A percentile compares a stretch with the other conserved stretches of the same genome.
phyloP scores from a whole-genome alignment of 305 asterid genomes.

The Caryopteris hybrid region DNA sequence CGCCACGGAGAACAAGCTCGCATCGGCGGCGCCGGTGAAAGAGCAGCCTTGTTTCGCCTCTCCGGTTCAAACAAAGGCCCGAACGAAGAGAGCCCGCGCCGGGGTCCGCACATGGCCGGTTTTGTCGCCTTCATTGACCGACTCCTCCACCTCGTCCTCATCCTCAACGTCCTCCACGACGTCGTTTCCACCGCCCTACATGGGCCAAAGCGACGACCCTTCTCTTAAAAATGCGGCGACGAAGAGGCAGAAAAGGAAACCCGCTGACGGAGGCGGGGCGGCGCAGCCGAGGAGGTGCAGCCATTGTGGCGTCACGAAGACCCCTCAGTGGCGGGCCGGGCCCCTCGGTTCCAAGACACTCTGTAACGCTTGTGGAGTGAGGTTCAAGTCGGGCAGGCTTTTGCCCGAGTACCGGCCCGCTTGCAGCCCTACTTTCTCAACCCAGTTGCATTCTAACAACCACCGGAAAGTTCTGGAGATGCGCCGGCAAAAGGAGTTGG shows the following conservation, averaged over 20 bases:
- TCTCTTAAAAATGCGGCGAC: no score
- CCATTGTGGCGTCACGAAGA: conserved; percentile 87
- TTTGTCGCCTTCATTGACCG: conserved; percentile 44
- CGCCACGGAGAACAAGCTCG: conserved; percentile 22
- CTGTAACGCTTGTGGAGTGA: conserved; percentile 92
- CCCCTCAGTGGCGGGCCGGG: conserved; percentile 98
- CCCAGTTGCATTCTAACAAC: conserved; percentile 68
- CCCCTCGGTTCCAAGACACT: conserved; percentile 87
- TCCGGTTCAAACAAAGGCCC: conserved; percentile 74
- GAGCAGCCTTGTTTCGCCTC: conserved; percentile 32
- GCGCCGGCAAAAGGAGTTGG: conserved; percentile 67
- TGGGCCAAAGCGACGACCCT: conserved; percentile 29
- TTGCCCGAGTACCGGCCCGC: conserved; percentile 93
- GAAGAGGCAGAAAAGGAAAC: conserved; percentile 40
- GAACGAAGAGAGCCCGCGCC: conserved; percentile 57
- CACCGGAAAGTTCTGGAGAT: conserved; percentile 92
- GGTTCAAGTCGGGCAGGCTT: conserved; percentile 86
- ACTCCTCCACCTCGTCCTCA: conserved; percentile 47
- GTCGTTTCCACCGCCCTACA: conserved; percentile 31
- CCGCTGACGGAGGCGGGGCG: conserved; percentile 14
- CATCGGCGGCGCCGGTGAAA: conserved; percentile 17
- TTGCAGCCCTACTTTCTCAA: conserved; percentile 81
- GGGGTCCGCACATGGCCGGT: conserved; percentile 55
- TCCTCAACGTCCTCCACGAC: conserved; percentile 55
- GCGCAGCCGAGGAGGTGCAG: conserved; percentile 72